Conservation (phyloP, 257 asterid genomes). For the Avicennia marina region DNA sequence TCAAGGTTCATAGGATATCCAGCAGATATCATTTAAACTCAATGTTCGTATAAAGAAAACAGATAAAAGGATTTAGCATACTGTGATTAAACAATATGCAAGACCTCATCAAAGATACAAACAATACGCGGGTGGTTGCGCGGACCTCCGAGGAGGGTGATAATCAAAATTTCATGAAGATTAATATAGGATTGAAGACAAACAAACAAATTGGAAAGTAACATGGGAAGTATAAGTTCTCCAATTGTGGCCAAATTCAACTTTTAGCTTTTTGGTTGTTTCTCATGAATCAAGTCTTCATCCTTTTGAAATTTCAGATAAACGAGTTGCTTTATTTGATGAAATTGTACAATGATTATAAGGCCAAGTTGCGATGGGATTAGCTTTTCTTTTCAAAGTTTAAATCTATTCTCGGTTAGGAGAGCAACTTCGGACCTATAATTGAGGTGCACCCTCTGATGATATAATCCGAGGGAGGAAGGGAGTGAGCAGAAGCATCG, state of each 20-base stretch:
- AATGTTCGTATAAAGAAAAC: no score
- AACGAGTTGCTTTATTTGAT: background rate
- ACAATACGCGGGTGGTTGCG: no score
- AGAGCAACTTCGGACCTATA: no score
- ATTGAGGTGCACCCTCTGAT: no score
- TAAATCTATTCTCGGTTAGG: background rate
- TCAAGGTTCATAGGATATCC: background rate
- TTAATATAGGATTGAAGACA: background rate
- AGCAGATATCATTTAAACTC: no score
- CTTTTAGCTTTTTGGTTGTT: conserved; percentile 6
- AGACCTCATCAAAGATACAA: no score
- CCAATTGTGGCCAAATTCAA: background rate
- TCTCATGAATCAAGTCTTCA: background rate
- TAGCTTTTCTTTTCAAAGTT: background rate
- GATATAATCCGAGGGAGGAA: conserved; percentile 8
- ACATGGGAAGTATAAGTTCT: background rate
- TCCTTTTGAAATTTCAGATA: background rate
- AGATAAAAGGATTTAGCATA: no score
- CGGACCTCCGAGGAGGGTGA: background rate
- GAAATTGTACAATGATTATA: background rate
- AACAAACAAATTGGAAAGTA: background rate
- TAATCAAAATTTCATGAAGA: conserved; percentile 8
- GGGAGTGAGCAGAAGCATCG: conserved; percentile 14
- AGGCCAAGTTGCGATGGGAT: background rate
- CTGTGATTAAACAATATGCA: no score